Percentiles rank a stretch among this genome's conserved stretches.
Conservation (phyloP, 2,329 filamentous ascomycete species). For the Epichloe coenophiala region DNA sequence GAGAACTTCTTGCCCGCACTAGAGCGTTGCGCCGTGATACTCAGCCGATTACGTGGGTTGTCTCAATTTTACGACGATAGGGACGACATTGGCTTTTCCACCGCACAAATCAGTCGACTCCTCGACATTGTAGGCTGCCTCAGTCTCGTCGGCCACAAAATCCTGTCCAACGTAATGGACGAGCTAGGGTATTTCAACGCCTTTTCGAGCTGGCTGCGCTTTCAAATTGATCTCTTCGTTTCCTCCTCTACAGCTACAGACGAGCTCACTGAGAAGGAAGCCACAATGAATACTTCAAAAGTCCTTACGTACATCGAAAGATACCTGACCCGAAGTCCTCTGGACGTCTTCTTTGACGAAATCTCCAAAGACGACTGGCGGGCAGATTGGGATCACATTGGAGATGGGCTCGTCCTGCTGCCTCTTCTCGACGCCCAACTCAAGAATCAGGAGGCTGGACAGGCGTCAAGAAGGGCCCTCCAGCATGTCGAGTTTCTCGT, state of each 20-base stretch:
- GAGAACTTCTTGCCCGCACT: slow-evolving; percentile 81
- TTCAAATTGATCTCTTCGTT: slow-evolving; percentile 67
- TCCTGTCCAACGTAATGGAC: slow-evolving; percentile 56
- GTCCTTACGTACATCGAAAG: slow-evolving; percentile 67
- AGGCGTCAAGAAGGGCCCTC: slow-evolving; percentile 35
- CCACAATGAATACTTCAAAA: slow-evolving; percentile 57
- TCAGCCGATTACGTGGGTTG: slow-evolving; percentile 71
- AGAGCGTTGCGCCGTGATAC: slow-evolving; percentile 67
- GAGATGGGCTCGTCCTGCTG: slow-evolving; percentile 31
- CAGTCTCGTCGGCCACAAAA: slow-evolving; percentile 60
- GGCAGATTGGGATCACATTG: slow-evolving; percentile 28
- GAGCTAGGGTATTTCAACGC: slow-evolving; percentile 65
- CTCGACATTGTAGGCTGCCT: slow-evolving; percentile 63
- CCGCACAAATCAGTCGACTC: slow-evolving; percentile 46
- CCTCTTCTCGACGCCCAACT: slow-evolving; percentile 37
- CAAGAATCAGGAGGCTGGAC: slow-evolving; percentile 29
- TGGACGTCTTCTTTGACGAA: slow-evolving; percentile 46
- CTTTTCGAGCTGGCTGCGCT: slow-evolving; percentile 74
- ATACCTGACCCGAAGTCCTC: slow-evolving; percentile 51
- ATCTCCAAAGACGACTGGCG: slow-evolving; percentile 37
- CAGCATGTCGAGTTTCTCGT: slow-evolving; percentile 52
- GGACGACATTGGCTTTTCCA: slow-evolving; percentile 53
- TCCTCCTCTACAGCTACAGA: slow-evolving; percentile 47
- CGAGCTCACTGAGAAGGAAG: slow-evolving; percentile 66
- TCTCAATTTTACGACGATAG: slow-evolving; percentile 63